Conservation (phyloP, 2,329 filamentous ascomycete genomes). For the Curvularia lunata region DNA sequence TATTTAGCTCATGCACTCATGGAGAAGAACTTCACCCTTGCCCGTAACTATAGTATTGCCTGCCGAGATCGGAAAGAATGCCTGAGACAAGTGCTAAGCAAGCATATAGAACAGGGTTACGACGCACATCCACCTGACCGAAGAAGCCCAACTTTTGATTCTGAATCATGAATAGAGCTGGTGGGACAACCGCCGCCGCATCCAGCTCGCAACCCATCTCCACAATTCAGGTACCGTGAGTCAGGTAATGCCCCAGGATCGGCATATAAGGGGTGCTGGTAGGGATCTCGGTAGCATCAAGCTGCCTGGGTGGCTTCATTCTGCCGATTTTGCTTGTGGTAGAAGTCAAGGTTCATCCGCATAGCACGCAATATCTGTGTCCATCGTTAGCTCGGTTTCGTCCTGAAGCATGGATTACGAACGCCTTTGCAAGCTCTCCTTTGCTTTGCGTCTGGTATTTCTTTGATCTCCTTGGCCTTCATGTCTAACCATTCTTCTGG, state of each 20-base stretch:
- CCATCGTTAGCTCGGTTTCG: not conserved
- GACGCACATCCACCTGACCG: not conserved
- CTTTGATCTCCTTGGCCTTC: conserved; percentile 12
- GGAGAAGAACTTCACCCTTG: no score
- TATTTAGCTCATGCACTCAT: no score
- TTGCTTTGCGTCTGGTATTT: not conserved
- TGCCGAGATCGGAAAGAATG: not conserved
- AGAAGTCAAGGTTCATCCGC: conserved; percentile 11
- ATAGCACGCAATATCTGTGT: conserved; percentile 9
- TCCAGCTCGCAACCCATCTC: not conserved
- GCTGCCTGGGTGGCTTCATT: no score
- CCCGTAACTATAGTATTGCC: not conserved
- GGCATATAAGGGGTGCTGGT: not conserved
- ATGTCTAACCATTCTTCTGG: conserved; percentile 16
- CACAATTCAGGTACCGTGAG: not conserved
- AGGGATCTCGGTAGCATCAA: not conserved
- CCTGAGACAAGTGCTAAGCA: not conserved
- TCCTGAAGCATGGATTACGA: not conserved
- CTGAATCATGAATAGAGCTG: not conserved
- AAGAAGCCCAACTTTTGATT: not conserved
- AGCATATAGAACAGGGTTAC: not conserved
- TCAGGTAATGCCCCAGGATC: not conserved
- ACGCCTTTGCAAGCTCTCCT: conserved; percentile 8
- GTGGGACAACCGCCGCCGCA: not conserved
- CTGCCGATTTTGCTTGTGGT: not conserved